Evolutionary conservation across 805 yeast genomes (phyloP), one percentile per base, ranked within the genome.

Genomic region (Teunomyces tritomae): DNA sequence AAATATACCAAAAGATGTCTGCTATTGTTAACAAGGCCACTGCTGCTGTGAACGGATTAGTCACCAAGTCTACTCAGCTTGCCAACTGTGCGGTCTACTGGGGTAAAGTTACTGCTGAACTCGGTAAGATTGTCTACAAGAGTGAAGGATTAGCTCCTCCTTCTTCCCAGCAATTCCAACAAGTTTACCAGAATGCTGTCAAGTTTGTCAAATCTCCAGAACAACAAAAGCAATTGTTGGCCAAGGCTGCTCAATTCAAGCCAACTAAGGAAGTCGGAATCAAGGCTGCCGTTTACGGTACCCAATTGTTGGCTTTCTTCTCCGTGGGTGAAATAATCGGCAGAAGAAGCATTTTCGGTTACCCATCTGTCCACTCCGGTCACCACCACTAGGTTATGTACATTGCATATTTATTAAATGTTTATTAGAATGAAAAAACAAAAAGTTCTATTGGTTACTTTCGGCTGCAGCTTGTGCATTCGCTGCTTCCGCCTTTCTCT

Each of bases 71-170:
- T 49, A 64, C 70, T 45, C 66, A 68, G 54, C 57, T 67, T 29
- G 62, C 70, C 56, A 79, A 84, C 71, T 59, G 75, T 52, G 76
- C 91, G 49, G 68, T 88, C 49, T 94, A 89, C 86, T 94, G 94
- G 87, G 74, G 83, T 48, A 83, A 83, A 73, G 88, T 83, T 51
- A 64, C 73, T 47, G 82, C 77, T 52, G 87, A 83, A 68, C 65
- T 83, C 58, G 82, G 79, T 51, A 87, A 87, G 71, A 80, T 82
- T 70, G 87, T 94, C 53, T 94, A 92, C 82, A 73, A 84, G 64
- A 87, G 87, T 71, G 99, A 94, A 76, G 96, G 90, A 55, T 75
- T 94, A 59, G 88, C 95, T 52, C 98, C 98, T 54, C 99, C 99
- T 61, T 67, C 89, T 36, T 61, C 78, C 52, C 79, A 80, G 48